Evolutionary conservation across 331 rosid species (phyloP).

Genomic region (Dryas integrifolia): DNA sequence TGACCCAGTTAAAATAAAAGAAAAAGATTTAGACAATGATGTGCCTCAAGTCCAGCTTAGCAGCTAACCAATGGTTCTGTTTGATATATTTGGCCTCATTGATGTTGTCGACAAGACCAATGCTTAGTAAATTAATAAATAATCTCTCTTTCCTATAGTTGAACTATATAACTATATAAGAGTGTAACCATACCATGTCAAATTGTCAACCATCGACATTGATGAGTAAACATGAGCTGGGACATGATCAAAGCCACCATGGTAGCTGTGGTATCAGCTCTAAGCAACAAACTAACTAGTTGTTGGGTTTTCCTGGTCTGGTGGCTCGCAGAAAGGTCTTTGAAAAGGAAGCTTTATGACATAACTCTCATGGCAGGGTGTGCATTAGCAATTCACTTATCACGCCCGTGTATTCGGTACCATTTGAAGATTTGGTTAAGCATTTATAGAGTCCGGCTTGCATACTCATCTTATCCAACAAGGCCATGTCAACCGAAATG

Average conservation of each 20-base stretch:
- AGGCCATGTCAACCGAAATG: not conserved
- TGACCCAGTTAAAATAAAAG: too few relatives aligned
- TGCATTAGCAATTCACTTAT: not conserved
- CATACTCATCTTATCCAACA: not conserved
- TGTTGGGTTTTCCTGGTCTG: not conserved
- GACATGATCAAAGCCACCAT: not conserved
- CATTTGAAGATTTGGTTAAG: not conserved
- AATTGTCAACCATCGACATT: too few relatives aligned
- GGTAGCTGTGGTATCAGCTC: not conserved
- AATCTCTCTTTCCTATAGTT: too few relatives aligned
- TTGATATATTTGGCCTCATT: not conserved
- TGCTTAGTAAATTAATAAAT: not conserved
- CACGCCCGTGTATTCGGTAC: not conserved
- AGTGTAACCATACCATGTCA: too few relatives aligned
- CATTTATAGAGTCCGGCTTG: not conserved
- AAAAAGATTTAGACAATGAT: not conserved
- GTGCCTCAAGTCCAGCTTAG: too few relatives aligned
- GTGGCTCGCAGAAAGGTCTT: not conserved
- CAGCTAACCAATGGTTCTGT: too few relatives aligned
- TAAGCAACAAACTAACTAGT: not conserved
- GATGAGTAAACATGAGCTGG: too few relatives aligned
- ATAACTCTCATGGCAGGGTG: not conserved
- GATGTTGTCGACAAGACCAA: not conserved
- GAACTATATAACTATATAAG: too few relatives aligned
- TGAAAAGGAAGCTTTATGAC: not conserved